Percentiles rank a stretch among this genome's conserved stretches.
Conservation (phyloP, 2,329 filamentous ascomycete species). For the Calonectria pseudoturangicola region DNA sequence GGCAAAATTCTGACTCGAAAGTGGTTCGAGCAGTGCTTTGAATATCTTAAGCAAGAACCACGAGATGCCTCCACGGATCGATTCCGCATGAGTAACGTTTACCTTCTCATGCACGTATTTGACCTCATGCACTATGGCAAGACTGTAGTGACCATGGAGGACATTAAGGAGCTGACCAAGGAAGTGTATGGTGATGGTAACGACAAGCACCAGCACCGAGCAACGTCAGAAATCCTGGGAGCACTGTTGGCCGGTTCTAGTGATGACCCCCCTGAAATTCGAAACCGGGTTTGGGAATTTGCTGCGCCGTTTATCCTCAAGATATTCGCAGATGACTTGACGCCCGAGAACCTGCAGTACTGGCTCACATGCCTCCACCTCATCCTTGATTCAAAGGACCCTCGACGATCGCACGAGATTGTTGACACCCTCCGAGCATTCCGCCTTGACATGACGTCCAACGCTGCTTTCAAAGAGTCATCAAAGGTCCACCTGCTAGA, state of each 20-base stretch:
- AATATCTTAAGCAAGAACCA: slow-evolving; percentile 96
- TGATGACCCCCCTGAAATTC: slow-evolving; percentile 84
- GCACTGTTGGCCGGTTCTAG: slow-evolving; percentile 87
- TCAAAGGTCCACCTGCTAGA: slow-evolving; percentile 95
- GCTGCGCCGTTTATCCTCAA: slow-evolving; percentile 90
- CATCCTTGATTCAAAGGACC: slow-evolving; percentile 91
- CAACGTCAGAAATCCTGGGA: slow-evolving; percentile 93
- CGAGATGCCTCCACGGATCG: slow-evolving; percentile 87
- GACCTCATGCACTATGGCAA: slow-evolving; percentile 89
- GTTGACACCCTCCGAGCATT: slow-evolving; percentile 89
- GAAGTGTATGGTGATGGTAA: slow-evolving; percentile 92
- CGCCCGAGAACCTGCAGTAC: slow-evolving; percentile 94
- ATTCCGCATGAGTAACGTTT: slow-evolving; percentile 91
- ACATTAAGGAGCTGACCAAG: slow-evolving; percentile 87
- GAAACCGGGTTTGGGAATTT: slow-evolving; percentile 89
- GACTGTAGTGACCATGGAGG: slow-evolving; percentile 86
- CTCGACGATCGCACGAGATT: slow-evolving; percentile 89
- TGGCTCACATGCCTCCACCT: slow-evolving; percentile 97
- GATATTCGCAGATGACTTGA: slow-evolving; percentile 93
- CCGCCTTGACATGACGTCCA: slow-evolving; percentile 93
- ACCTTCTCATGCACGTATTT: slow-evolving; percentile 91
- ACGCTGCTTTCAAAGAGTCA: slow-evolving; percentile 98
- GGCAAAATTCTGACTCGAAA: slow-evolving; percentile 85
- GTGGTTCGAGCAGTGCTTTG: slow-evolving; percentile 93
- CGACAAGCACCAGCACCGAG: slow-evolving; percentile 98